Evolutionary conservation across 1,284 basidiomycete genomes (phyloP), one percentile per base, ranked within the genome.

Genomic region (Pholiota adiposa): DNA sequence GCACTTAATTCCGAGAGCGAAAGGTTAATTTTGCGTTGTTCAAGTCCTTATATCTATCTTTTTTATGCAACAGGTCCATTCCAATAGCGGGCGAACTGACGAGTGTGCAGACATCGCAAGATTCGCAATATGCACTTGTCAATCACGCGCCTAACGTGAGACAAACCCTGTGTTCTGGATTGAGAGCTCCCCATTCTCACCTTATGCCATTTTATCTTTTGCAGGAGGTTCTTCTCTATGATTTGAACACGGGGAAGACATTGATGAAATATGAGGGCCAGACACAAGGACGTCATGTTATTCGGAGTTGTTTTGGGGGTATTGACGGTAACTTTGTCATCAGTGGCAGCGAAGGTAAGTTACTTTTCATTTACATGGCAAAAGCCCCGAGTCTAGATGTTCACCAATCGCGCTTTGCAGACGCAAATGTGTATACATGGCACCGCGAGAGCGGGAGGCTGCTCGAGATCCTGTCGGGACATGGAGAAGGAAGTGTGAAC

Each of bases 271-370:
- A 90, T 71, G 86, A 86, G 1, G 96, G 93, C 23, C 92, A 96
- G 68, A 83, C 83, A 36, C 94, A 96, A 74, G 85, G 85, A 3
- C 81, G 84, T 40, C 92, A 93, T 74, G 87, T 98, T 63, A 93
- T 99, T 62, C 85, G 93, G 59, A 93, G 92, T 72, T 96, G 94
- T 70, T 98, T 98, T 74, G 97, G 96, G 25, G 96, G 96, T n/a
- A 79, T 89, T 31, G 89, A 93, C 69, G 90, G 90, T 62, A 93
- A 90, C 70, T 97, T 97, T 71, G 84, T 99, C 51, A 83, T 96
- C 58, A 96, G 93, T 68, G 97, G 97, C 27, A 96, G 94, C 72
- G 96, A 98, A 86, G 95, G 96, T 93, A 67, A 49, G 16, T 40
- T 58, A 51, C 51, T 31, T 56, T 51, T 60, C 66, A 36, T 54